Evolutionary conservation across 495 filamentous ascomycete species (phyloP).

Genomic region (Talaromyces borbonicus): DNA sequence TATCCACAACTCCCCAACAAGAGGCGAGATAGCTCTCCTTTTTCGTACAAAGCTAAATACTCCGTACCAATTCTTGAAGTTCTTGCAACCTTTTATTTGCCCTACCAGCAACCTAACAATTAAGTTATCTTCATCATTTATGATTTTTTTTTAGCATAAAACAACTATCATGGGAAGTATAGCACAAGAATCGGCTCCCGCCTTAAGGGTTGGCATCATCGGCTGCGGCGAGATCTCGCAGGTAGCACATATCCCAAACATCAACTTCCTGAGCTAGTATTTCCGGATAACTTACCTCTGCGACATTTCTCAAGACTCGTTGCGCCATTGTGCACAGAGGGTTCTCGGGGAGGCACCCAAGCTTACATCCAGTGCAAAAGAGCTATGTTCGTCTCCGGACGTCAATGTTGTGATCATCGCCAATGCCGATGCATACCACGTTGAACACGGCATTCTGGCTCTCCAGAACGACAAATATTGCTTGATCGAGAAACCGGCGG

Average conservation of each 20-base stretch:
- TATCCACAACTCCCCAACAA: too few species aligned
- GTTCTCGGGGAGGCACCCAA: too few species aligned
- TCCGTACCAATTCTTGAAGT: too few species aligned
- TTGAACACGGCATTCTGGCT: slow-evolving; percentile 35
- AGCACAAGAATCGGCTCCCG: too few species aligned
- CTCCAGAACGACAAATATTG: slow-evolving; percentile 42
- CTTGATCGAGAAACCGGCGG: slow-evolving; percentile 46
- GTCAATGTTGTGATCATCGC: slow-evolving; percentile 44
- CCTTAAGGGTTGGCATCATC: slow-evolving; percentile 32
- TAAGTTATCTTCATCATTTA: too few species aligned
- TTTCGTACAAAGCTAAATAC: too few species aligned
- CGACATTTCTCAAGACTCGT: slow-evolving; percentile 27
- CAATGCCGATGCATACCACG: slow-evolving; percentile 43
- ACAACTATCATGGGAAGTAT: too few species aligned
- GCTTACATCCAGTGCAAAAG: slow-evolving; percentile 16
- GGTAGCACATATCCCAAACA: slow-evolving; percentile 38
- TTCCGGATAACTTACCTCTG: slow-evolving; percentile 34
- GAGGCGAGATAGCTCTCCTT: too few species aligned
- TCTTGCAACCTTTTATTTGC: too few species aligned
- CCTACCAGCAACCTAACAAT: too few species aligned
- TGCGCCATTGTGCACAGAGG: slow-evolving; percentile 21
- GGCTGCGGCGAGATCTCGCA: slow-evolving; percentile 39
- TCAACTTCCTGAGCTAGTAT: slow-evolving; percentile 27
- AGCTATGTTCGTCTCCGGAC: slow-evolving; percentile 17
- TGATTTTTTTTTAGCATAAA: too few species aligned